Conservation (phyloP, 805 yeast genomes). For the Pichia ethanolica region DNA sequence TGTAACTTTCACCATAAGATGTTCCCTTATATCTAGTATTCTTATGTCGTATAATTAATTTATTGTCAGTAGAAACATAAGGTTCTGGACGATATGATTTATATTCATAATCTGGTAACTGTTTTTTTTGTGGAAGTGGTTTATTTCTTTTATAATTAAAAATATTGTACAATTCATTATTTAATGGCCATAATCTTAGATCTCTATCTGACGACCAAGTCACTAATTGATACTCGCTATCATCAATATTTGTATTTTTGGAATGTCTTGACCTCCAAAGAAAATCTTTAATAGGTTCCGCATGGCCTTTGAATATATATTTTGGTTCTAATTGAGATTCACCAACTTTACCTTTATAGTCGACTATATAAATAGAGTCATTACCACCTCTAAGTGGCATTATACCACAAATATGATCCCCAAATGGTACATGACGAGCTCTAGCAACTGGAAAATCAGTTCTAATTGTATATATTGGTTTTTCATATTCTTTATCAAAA, state of each 20-base stretch:
- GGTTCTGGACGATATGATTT: slow-evolving; percentile 49
- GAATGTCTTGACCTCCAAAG: slow-evolving; percentile 70
- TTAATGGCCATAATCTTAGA: slow-evolving; percentile 71
- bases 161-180: slow-evolving; percentile 39
- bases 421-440: slow-evolving; percentile 86
- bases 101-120: slow-evolving; percentile 31
- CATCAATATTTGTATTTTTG: slow-evolving; percentile 38
- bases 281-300: slow-evolving; percentile 80
- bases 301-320: slow-evolving; percentile 69
- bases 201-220: slow-evolving; percentile 93
- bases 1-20: slow-evolving; percentile 15
- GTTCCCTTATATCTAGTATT: slow-evolving; percentile 8
- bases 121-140: slow-evolving; percentile 27
- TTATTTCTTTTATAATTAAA: slow-evolving; percentile 31
- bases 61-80: slow-evolving; percentile 15
- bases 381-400: slow-evolving; percentile 89
- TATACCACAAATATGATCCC: slow-evolving; percentile 70
- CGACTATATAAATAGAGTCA: slow-evolving; percentile 51
- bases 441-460: slow-evolving; percentile 85
- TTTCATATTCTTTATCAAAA: slow-evolving; percentile 32
- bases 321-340: slow-evolving; percentile 41
- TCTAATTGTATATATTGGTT: slow-evolving; percentile 51
- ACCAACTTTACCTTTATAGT: slow-evolving; percentile 33
- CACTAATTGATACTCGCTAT: slow-evolving; percentile 82
- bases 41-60: slow-evolving; percentile 16